Evolutionary conservation across 345 rosid genomes (phyloP).

Genomic region (Hirschfeldia incana): DNA sequence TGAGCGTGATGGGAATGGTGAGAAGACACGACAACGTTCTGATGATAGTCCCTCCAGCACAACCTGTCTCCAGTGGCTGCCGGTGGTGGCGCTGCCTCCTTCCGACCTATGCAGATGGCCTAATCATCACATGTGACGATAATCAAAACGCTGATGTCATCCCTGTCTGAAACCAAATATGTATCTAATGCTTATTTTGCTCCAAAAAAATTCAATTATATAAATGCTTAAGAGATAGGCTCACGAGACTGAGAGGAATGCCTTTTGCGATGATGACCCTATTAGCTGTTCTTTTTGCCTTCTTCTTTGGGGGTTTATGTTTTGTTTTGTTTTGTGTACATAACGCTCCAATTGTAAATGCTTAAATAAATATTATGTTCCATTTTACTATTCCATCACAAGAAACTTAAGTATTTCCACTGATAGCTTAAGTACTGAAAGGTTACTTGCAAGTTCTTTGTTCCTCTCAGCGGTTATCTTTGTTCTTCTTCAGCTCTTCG

Average conservation of each 20-base stretch:
- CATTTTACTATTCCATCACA: background rate
- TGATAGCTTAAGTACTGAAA: background rate
- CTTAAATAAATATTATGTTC: slow-evolving; percentile 16
- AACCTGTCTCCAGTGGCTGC: slow-evolving; percentile 81
- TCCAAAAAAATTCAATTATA: background rate
- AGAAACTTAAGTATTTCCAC: background rate
- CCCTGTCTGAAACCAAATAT: slow-evolving; percentile 57
- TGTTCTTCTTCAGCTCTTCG: slow-evolving; percentile 85
- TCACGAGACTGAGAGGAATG: slow-evolving; percentile 6
- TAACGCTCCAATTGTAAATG: slow-evolving; percentile 36
- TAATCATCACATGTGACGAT: slow-evolving; percentile 77
- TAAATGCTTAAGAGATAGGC: slow-evolving; percentile 26
- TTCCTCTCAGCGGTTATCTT: slow-evolving; percentile 50
- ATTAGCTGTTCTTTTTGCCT: slow-evolving; percentile 23
- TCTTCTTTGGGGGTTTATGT: slow-evolving; percentile 30
- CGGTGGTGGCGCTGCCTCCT: slow-evolving; percentile 76
- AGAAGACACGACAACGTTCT: slow-evolving; percentile 81
- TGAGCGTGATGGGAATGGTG: slow-evolving; percentile 94
- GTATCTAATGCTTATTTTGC: slow-evolving; percentile 20
- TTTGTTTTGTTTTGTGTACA: slow-evolving; percentile 31
- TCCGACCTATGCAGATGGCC: slow-evolving; percentile 81
- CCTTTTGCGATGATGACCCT: slow-evolving; percentile 12
- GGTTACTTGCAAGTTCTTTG: no score
- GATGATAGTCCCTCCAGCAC: slow-evolving; percentile 79
- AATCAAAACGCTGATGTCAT: slow-evolving; percentile 68